phyloP scores from a whole-genome alignment of 148 eudicot species.

The Euryodendron excelsum region DNA sequence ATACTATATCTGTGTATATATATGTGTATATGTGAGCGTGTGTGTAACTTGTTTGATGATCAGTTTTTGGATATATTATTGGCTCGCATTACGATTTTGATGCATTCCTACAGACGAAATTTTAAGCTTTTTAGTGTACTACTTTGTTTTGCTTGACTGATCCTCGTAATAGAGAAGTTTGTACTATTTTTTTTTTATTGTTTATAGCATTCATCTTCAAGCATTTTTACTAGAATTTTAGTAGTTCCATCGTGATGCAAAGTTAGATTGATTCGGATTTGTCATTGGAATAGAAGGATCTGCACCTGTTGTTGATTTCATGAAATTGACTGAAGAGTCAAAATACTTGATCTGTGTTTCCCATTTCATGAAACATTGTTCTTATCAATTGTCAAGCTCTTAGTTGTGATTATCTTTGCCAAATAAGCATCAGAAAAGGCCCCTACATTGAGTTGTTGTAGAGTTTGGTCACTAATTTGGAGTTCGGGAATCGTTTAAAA shows the following conservation, averaged over 20 bases:
- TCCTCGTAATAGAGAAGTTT: too few relatives aligned
- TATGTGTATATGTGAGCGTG: too few relatives aligned
- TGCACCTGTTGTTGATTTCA: not conserved
- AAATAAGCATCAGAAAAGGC: not conserved
- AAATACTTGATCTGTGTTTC: not conserved
- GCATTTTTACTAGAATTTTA: not conserved
- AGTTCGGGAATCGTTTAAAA: not conserved
- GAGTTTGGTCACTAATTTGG: too few relatives aligned
- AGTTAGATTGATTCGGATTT: not conserved
- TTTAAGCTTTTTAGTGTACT: too few relatives aligned
- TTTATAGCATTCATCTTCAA: not conserved
- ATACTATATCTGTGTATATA: too few relatives aligned
- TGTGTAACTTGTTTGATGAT: too few relatives aligned
- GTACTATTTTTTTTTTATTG: too few relatives aligned
- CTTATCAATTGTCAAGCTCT: not conserved
- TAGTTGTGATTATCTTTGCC: not conserved
- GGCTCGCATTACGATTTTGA: too few relatives aligned
- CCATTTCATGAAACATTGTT: not conserved
- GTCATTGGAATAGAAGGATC: not conserved
- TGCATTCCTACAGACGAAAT: too few relatives aligned
- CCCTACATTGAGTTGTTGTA: not conserved
- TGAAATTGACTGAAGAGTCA: not conserved
- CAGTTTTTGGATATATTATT: too few relatives aligned
- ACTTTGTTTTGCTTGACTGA: too few relatives aligned
- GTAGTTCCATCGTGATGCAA: not conserved